Evolutionary conservation across 768 basidiomycete genomes (phyloP).

Genomic region (Rhodotorula kratochvilovae): DNA sequence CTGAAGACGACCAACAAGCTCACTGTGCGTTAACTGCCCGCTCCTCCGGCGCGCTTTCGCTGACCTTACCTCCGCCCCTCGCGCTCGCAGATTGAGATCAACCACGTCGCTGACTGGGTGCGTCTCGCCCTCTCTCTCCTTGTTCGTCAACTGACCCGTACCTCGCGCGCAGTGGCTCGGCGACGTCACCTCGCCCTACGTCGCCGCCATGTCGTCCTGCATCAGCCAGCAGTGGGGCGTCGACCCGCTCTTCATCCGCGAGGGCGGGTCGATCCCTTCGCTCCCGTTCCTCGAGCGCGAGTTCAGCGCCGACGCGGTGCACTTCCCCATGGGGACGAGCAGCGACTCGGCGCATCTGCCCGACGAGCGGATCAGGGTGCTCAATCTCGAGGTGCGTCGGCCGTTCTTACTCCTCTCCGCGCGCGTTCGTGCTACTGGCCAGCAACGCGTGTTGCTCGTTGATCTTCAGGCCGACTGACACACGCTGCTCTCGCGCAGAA

Average conservation of each 20-base stretch:
- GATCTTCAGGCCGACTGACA: too few species aligned
- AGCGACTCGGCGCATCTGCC: constrained; percentile 61
- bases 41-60: constrained; percentile 5
- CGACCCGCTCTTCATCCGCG: constrained; percentile 54
- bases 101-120: constrained; percentile 79
- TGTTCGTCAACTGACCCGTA: neutral
- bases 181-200: constrained; percentile 75
- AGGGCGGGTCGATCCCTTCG: constrained; percentile 76
- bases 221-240: constrained; percentile 82
- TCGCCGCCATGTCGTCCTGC: constrained; percentile 74
- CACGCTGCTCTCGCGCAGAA: constrained; percentile 17
- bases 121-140: neutral
- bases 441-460: too few species aligned
- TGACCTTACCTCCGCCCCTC: rapidly evolving
- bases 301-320: constrained; percentile 75
- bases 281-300: constrained; percentile 89
- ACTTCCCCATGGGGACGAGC: constrained; percentile 90
- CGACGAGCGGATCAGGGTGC: constrained; percentile 82
- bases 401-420: neutral
- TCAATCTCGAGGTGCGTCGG: constrained; percentile 57
- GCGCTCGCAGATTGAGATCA: constrained; percentile 61
- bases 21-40: constrained; percentile 53
- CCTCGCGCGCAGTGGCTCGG: constrained; percentile 67
- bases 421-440: too few species aligned
- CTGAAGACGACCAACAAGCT: constrained; percentile 68